These are phyloP conservation scores for Acanthamoeba royreba DNA, from an alignment of 208 protist species.

Conservation along the genomic window DNA sequence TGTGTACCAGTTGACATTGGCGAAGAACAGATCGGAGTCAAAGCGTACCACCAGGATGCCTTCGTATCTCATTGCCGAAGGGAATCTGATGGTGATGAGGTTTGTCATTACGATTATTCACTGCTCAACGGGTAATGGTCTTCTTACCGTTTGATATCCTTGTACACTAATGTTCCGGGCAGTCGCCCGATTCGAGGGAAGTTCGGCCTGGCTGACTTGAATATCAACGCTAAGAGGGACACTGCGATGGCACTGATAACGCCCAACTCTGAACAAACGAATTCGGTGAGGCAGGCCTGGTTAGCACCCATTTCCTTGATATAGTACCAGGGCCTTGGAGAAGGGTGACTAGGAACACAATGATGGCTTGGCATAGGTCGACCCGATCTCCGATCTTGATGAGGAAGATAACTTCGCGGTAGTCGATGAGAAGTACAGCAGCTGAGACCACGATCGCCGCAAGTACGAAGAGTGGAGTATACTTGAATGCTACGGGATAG, in stretches of 20 bases:
- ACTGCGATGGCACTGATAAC: neutral
- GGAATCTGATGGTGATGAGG: neutral
- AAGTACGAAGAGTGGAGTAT: neutral
- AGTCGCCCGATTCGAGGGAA: neutral
- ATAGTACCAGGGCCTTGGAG: neutral
- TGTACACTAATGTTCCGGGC: neutral
- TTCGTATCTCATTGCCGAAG: too few relatives aligned
- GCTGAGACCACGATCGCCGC: neutral
- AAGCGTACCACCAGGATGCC: neutral
- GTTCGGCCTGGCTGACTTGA: neutral
- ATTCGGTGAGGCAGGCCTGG: too few relatives aligned
- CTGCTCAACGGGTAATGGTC: too few relatives aligned
- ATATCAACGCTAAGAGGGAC: neutral
- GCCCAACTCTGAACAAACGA: neutral
- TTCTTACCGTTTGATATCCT: neutral
- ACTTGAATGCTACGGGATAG: too few relatives aligned
- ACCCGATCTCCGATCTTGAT: neutral
- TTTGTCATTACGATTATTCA: too few relatives aligned
- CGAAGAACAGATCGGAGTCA: constrained; percentile 17
- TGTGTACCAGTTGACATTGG: neutral
- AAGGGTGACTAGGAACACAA: neutral
- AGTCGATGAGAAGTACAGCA: neutral
- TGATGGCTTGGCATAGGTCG: neutral
- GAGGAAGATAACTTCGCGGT: neutral
- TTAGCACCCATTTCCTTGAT: too few relatives aligned